Evolutionary conservation across 2,329 filamentous ascomycete genomes (phyloP), one percentile per base, ranked within the genome.

Genomic region (Venturia carpophila): DNA sequence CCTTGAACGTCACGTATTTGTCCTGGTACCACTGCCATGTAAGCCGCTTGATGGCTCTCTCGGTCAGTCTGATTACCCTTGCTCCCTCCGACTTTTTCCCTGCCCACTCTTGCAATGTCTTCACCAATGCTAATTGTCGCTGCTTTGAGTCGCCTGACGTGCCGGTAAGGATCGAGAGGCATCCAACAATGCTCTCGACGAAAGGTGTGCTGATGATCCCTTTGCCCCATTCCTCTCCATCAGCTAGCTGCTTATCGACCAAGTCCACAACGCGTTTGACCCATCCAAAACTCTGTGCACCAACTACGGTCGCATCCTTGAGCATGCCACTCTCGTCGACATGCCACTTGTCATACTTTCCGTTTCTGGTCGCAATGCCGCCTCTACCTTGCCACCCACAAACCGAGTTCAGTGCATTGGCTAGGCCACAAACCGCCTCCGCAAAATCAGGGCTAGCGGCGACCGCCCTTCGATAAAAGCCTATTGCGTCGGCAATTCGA

Each of bases 331-430:
- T 80, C 0, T 91, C 88, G 70, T 95, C 87, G 27, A 99, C 92
- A 74, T 99, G 94, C 90, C 94, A 97, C 49, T 91, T 86, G 74
- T 99, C 94, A 68, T 88, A 86, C 69, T 82, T 85, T 10, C 90
- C 91, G 63, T 80, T 81, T 64, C 87, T 83, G n/a, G 90, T 83
- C 34, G 90, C 81, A 58, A 96, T 88, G 1, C 94, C 94, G 67
- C 94, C 94, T 68, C 94, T 86, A 39, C 91, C 91, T 71, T 85
- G 84, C 94, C 94, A 99, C 71, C 93, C 90, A 73, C 94, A 99
- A 6, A 99, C 92, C 7, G 94, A 97, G 73, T 97, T 97, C 63
- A 99, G 80, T 1, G 94, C 93, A 66, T 96, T 97, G 1, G 92
- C 92, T 63, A 99, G 82, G 9, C 94, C 94, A 75, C 94, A 99